These are phyloP conservation scores for Spizellomyces sp. DNA, from an alignment of 192 early-diverging fungal species.

Conservation along the genomic window DNA sequence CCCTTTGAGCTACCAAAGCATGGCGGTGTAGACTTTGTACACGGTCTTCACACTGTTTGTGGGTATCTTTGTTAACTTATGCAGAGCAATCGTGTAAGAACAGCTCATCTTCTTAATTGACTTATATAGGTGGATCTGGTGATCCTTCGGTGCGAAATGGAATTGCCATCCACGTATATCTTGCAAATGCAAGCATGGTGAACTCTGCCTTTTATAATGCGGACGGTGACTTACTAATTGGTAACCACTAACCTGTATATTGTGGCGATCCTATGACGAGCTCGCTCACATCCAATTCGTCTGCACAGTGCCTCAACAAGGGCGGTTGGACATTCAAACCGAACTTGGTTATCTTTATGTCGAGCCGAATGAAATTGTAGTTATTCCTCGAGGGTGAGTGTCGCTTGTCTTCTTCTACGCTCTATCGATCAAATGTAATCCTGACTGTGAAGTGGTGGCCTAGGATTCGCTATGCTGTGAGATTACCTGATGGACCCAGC, in stretches of 20 bases:
- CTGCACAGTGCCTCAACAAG: conserved; percentile 83
- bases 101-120: not conserved
- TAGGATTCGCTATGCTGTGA: conserved; percentile 81
- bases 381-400: conserved; percentile 78
- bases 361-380: conserved; percentile 86
- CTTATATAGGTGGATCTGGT: conserved; percentile 74
- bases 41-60: conserved; percentile 77
- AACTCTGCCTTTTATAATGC: conserved; percentile 81
- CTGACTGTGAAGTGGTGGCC: not conserved
- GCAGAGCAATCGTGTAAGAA: no score
- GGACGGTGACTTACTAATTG: conserved; percentile 91
- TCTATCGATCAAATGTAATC: not conserved
- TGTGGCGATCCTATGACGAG: not conserved
- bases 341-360: conserved; percentile 86
- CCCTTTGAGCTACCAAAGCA: conserved; percentile 74
- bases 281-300: not conserved
- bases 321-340: conserved; percentile 84
- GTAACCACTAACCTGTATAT: conserved; percentile 38
- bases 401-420: not conserved
- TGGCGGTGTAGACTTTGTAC: conserved; percentile 70
- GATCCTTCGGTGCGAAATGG: conserved; percentile 76
- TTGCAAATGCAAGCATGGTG: conserved; percentile 76
- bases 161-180: conserved; percentile 84
- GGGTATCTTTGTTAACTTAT: not conserved
- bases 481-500: conserved; percentile 74